Percentiles rank a stretch among this genome's conserved stretches.
These are phyloP conservation scores for Nissolia schottii DNA, from an alignment of 306 rosid genomes.

Conservation along the genomic window DNA sequence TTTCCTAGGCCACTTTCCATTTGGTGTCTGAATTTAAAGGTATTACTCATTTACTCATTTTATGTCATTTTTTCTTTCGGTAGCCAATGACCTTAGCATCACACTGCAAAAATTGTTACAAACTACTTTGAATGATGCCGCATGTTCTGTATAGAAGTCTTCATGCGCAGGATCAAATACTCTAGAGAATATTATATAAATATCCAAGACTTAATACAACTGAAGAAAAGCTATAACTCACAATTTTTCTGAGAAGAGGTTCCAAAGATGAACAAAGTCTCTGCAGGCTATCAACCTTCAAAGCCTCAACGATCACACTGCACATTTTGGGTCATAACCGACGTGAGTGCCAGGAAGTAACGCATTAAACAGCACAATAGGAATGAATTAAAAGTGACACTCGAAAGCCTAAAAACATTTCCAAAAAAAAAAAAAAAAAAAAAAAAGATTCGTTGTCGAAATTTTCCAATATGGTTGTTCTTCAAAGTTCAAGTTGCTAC, in stretches of 20 bases:
- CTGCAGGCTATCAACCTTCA: conserved; percentile 88
- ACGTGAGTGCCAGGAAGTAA: conserved; percentile 14
- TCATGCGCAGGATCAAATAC: neutral
- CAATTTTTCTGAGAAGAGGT: conserved; percentile 85
- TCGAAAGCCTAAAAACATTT: neutral
- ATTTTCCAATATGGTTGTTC: neutral
- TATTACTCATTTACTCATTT: neutral
- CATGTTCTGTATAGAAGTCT: neutral
- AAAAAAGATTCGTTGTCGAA: neutral
- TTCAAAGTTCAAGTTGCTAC: neutral
- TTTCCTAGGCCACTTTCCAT: neutral
- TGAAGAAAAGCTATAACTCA: conserved; percentile 39
- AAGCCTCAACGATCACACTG: conserved; percentile 87
- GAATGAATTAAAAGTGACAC: neutral
- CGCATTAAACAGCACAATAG: conserved; percentile 7
- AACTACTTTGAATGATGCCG: neutral
- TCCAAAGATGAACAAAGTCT: conserved; percentile 77
- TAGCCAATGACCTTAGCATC: neutral
- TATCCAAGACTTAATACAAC: neutral
- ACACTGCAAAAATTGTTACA: neutral
- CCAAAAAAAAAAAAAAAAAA: neutral
- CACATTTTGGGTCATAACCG: conserved; percentile 24
- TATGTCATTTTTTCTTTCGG: neutral
- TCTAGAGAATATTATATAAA: neutral
- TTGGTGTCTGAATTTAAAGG: neutral